Evolutionary conservation across 768 basidiomycete species (phyloP).

Genomic region (Lactarius evosmus): DNA sequence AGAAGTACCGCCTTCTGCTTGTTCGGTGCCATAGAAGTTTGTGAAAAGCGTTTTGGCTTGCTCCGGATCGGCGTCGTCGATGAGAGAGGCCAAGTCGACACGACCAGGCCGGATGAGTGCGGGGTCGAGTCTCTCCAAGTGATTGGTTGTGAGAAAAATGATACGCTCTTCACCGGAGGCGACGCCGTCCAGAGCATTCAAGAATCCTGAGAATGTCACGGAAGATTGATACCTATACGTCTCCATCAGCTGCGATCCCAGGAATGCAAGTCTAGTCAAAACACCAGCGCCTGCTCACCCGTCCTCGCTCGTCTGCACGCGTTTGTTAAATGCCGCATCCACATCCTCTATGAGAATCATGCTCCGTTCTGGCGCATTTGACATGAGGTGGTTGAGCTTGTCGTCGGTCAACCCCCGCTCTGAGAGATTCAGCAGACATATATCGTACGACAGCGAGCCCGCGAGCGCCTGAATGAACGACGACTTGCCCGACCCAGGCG

Average conservation of each 20-base stretch:
- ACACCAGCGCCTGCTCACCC: conserved; percentile 55
- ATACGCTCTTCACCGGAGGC: conserved; percentile 98
- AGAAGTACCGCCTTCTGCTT: conserved; percentile 37
- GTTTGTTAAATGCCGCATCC: conserved; percentile 94
- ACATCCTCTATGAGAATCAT: conserved; percentile 97
- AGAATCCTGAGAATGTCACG: conserved; percentile 95
- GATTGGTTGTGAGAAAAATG: conserved; percentile 99
- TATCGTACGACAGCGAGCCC: conserved; percentile 89
- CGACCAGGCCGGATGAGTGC: conserved; percentile 95
- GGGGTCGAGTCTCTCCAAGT: conserved; percentile 81
- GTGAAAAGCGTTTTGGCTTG: conserved; percentile 79
- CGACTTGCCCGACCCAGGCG: conserved; percentile 97
- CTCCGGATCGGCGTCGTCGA: conserved; percentile 81
- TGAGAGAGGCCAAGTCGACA: conserved; percentile 79
- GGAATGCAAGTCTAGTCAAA: background rate
- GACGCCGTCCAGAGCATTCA: conserved; percentile 96
- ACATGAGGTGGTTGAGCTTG: conserved; percentile 89
- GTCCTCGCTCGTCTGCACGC: conserved; percentile 86
- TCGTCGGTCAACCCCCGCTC: conserved; percentile 96
- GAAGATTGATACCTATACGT: conserved; percentile 79
- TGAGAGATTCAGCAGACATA: conserved; percentile 92
- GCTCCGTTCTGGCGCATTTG: conserved; percentile 89
- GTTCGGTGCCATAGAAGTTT: conserved; percentile 67
- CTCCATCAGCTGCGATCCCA: conserved; percentile 17
- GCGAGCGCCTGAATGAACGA: conserved; percentile 98